A percentile compares a stretch with the other conserved stretches of the same genome.
These are phyloP conservation scores for Sordariomycetes sp. DNA, from an alignment of 2,329 filamentous ascomycete species.

Conservation along the genomic window DNA sequence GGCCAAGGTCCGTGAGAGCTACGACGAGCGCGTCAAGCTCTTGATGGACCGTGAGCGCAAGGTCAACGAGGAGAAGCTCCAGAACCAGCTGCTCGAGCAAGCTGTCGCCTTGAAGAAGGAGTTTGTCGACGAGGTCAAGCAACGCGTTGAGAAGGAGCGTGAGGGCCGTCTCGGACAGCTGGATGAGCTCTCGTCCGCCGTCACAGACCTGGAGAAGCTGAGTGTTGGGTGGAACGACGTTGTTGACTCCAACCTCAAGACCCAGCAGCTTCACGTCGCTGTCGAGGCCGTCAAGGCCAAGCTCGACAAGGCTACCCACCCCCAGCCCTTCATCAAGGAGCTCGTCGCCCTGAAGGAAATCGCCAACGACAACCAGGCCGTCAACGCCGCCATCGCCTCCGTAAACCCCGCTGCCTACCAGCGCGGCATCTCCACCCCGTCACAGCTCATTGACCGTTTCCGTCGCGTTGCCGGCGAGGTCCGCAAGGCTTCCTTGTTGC, in stretches of 20 bases:
- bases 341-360: constrained; percentile 92
- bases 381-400: constrained; percentile 89
- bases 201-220: constrained; percentile 78
- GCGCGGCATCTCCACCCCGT: constrained; percentile 72
- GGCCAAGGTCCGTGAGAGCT: constrained; percentile 65
- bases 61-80: constrained; percentile 71
- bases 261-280: constrained; percentile 92
- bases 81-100: constrained; percentile 84
- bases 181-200: constrained; percentile 65
- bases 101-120: constrained; percentile 79
- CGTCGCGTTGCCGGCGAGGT: constrained; percentile 86
- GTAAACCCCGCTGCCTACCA: constrained; percentile 94
- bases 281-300: constrained; percentile 86
- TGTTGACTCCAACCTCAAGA: constrained; percentile 82
- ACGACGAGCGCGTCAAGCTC: constrained; percentile 69
- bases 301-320: constrained; percentile 61
- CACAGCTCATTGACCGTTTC: constrained; percentile 92
- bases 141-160: constrained; percentile 81
- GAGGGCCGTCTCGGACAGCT: constrained; percentile 80
- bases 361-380: constrained; percentile 71
- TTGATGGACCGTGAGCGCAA: constrained; percentile 73
- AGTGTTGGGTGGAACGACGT: constrained; percentile 86
- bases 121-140: constrained; percentile 69
- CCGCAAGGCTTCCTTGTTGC: constrained; percentile 84
- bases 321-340: constrained; percentile 83